Evolutionary conservation across 306 rosid genomes (phyloP), one percentile per base, ranked within the genome.

Genomic region (Prunus armeniaca): DNA sequence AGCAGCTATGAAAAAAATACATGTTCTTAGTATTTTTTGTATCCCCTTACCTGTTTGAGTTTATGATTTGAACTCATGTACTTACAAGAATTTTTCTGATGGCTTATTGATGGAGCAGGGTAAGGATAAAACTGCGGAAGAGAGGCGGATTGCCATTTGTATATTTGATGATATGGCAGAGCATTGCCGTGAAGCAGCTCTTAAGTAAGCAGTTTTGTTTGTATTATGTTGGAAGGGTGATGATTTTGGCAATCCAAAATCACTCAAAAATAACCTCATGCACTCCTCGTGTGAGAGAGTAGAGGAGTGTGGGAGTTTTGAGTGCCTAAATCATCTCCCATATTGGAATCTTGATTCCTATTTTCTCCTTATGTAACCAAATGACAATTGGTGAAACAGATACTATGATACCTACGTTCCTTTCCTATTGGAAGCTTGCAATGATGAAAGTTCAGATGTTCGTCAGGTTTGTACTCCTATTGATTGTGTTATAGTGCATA

Each of bases 101-200:
- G 14, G 56, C 41, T 67, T 43, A n/a, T 45, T 72, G 70, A 72
- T 64, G 22, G 20, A 22, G 68, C 79, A 92, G 99, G 99, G 97
- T 22, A 95, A 88, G 87, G 99, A 95, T 80, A 95, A 89, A 87
- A 86, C 97, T 68, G 88, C 96, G n/a, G 99, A 92, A 82, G 99
- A 95, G 89, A 86, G 99, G 71, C 88, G 99, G 78, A 92, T 92
- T 58, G 99, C 99, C 56, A 92, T 95, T 56, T 95, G 99, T 86
- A 95, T 95, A 76, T 95, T 95, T 80, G 99, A 95, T 82, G 99
- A 95, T 78, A 84, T 95, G 62, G 99, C 96, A 17, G 99, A 95
- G 84, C 99, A 95, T 83, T 95, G 99, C 55, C 96, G 90, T 79
- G 97, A 95, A 88, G 91, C 97, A 50, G 99, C 97, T 54, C 75